Evolutionary conservation across 345 rosid genomes (phyloP), one percentile per base, ranked within the genome.

Genomic region (Nephelium lappaceum): DNA sequence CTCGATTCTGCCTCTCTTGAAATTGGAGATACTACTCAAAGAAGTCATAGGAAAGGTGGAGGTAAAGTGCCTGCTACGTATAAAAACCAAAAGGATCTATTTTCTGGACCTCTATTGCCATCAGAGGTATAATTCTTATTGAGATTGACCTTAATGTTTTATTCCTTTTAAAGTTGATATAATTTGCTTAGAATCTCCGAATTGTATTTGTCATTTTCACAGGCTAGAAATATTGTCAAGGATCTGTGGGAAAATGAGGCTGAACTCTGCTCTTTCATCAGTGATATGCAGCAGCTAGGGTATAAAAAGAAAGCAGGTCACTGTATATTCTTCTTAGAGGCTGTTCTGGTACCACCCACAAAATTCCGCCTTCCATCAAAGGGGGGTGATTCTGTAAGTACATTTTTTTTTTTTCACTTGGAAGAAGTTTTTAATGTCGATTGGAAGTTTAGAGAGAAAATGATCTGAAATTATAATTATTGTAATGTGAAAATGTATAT

Each of bases 311-410:
- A 85, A 75, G 73, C 77, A 21, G 94, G 91, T 45, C 82, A 85
- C 53, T 83, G 85, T 43, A 93, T 94, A 92, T 96, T 93, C 82
- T 94, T 96, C 83, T 77, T 96, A 77, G 94, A 91, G 77, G 86
- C 89, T 71, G 72, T 96, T 85, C 88, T 94, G 67, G 98, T 94
- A 58, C 92, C 97, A 79, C 98, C 99, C 55, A 91, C 82, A 80
- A 96, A 91, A 85, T 96, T 96, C 76, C 91, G 98, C 60, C 93
- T 97, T 5, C 95, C 97, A 6, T 81, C 98, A 39, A 90, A 89
- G 83, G 97, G 97, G 43, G 95, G 95, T 53, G 97, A 91, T 85
- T 85, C 93, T 63, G 99, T 96, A 88, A 91, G 98, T 91, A 51
- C 66, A 45, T 45, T 45, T 45, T 8, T 7, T 7, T 45, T 78